These are phyloP conservation scores for Psilocybe cyanescens DNA, from an alignment of 768 basidiomycete species.

Conservation along the genomic window DNA sequence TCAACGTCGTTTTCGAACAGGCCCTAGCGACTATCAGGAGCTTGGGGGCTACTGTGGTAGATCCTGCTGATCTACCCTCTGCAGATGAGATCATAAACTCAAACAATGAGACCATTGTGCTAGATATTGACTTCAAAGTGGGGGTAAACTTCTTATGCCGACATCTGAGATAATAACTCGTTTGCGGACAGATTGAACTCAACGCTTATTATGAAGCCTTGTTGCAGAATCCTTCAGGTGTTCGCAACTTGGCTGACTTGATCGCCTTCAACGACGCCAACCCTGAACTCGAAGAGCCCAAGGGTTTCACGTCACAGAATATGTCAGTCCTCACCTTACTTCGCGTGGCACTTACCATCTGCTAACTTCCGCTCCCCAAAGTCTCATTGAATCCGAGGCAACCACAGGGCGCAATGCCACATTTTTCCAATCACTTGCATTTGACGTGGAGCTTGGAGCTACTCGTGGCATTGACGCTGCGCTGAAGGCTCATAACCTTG, in stretches of 20 bases:
- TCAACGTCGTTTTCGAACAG: conserved; percentile 42
- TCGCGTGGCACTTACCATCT: not conserved
- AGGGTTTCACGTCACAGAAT: conserved; percentile 41
- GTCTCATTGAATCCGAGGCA: conserved; percentile 41
- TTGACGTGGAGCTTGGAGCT: conserved; percentile 49
- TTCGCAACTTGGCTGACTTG: conserved; percentile 57
- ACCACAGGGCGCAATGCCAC: conserved; percentile 45
- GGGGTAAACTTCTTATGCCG: not conserved
- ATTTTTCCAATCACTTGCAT: conserved; percentile 47
- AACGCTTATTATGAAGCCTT: conserved; percentile 51
- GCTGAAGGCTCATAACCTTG: conserved; percentile 46
- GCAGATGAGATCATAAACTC: conserved; percentile 51
- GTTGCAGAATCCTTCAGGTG: conserved; percentile 56
- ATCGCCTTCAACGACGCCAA: conserved; percentile 61
- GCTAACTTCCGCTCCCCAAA: conserved; percentile 16
- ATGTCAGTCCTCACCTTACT: conserved; percentile 26
- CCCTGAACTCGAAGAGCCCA: conserved; percentile 49
- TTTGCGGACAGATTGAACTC: conserved; percentile 49
- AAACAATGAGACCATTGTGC: conserved; percentile 58
- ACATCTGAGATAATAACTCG: not conserved
- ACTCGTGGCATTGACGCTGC: conserved; percentile 58
- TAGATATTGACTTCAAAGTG: conserved; percentile 65
- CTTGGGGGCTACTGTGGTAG: conserved; percentile 57
- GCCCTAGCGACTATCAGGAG: conserved; percentile 39
- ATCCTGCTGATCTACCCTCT: conserved; percentile 64